Conservation (phyloP, 2,329 filamentous ascomycete genomes). For the Cytospora piceae region DNA sequence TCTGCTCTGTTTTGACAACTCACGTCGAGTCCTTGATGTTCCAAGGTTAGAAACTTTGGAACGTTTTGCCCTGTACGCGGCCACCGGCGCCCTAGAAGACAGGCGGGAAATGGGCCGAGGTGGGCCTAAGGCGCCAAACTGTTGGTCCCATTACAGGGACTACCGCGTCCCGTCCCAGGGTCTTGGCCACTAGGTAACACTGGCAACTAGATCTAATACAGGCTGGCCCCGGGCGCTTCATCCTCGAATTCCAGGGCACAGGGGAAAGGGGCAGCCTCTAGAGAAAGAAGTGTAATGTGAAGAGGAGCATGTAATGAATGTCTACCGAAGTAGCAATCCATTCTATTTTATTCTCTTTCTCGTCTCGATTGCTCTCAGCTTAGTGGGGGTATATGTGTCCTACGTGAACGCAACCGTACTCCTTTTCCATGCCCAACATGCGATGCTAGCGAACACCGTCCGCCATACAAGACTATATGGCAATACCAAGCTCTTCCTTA, state of each 20-base stretch:
- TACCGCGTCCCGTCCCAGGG: background rate
- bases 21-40: background rate
- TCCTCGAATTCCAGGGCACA: background rate
- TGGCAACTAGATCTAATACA: background rate
- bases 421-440: background rate
- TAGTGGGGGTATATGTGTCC: conserved; percentile 1
- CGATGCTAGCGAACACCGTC: background rate
- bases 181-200: background rate
- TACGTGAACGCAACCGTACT: background rate
- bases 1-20: background rate
- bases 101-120: background rate
- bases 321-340: background rate
- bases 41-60: background rate
- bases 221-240: background rate
- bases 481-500: conserved; percentile 56
- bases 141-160: background rate
- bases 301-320: background rate
- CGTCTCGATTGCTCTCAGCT: background rate
- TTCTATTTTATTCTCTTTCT: background rate
- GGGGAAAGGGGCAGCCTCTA: background rate
- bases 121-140: background rate
- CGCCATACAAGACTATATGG: conserved; percentile 1
- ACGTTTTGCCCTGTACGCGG: background rate
- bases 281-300: background rate
- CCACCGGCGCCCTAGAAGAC: background rate